Conservation (phyloP, 768 basidiomycete species). For the Leccinum variicolor region DNA sequence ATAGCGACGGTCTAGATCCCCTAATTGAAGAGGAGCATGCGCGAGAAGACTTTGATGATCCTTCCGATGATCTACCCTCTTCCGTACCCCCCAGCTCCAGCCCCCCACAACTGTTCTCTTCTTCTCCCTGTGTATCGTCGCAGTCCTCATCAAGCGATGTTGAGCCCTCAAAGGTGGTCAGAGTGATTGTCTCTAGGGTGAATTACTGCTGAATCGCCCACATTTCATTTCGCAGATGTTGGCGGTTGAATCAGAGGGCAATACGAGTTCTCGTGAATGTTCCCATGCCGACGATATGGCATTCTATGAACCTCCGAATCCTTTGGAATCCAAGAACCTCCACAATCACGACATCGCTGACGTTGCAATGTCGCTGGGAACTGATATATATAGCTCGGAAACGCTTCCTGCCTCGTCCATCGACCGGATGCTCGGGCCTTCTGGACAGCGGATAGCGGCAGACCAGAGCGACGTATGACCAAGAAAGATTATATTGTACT, state of each 20-base stretch:
- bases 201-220: not conserved
- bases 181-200: not conserved
- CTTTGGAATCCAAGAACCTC: not conserved
- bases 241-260: not conserved
- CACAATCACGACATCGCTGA: not conserved
- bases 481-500: not conserved
- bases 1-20: not conserved
- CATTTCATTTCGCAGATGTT: constrained; percentile 2
- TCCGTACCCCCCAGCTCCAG: constrained; percentile 45
- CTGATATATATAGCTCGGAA: not conserved
- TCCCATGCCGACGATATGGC: not conserved
- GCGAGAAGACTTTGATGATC: constrained; percentile 4
- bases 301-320: not conserved
- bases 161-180: constrained; percentile 17
- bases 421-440: not conserved
- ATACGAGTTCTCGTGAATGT: not conserved
- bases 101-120: constrained; percentile 40
- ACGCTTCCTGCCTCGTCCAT: not conserved
- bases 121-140: constrained; percentile 39
- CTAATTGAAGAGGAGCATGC: constrained; percentile 2
- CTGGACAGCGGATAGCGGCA: constrained; percentile 8
- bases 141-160: constrained; percentile 22
- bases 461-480: constrained; percentile 13
- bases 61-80: constrained; percentile 11
- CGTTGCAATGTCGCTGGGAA: not conserved